These are phyloP conservation scores for Silene latifolia DNA, from an alignment of 148 eudicot species.

Conservation along the genomic window DNA sequence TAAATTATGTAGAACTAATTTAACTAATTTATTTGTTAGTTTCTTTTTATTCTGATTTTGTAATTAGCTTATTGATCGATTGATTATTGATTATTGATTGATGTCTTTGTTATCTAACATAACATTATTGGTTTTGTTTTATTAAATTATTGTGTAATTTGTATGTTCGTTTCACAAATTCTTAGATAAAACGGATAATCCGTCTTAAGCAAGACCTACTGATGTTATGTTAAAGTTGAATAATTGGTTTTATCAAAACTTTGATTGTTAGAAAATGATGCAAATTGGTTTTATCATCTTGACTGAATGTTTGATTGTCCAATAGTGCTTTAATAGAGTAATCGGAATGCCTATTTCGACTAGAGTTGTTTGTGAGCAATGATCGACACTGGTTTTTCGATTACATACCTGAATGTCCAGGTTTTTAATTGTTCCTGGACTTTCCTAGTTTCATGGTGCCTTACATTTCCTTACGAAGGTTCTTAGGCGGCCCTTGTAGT, in stretches of 20 bases:
- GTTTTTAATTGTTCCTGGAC: neutral
- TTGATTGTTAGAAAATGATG: neutral
- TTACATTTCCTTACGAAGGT: no score
- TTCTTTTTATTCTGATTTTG: slow-evolving; percentile 1
- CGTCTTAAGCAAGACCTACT: no score
- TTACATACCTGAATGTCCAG: neutral
- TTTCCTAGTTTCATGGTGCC: no score
- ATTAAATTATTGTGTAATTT: neutral
- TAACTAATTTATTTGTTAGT: neutral
- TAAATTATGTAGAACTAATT: neutral
- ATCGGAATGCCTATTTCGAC: neutral
- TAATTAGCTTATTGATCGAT: neutral
- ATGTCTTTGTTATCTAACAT: neutral
- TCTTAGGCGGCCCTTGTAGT: no score
- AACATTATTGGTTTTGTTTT: neutral
- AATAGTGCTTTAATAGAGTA: neutral
- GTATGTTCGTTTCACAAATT: neutral
- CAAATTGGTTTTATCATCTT: neutral
- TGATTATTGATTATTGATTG: neutral
- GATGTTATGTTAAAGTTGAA: no score
- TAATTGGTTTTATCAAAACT: neutral
- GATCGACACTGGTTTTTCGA: neutral
- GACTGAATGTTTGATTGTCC: neutral
- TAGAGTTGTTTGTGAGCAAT: neutral
- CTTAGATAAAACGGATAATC: no score